Base-by-base conservation (phyloP, 164 flowering plant genomes). In the Vitis rotundifolia region DNA sequence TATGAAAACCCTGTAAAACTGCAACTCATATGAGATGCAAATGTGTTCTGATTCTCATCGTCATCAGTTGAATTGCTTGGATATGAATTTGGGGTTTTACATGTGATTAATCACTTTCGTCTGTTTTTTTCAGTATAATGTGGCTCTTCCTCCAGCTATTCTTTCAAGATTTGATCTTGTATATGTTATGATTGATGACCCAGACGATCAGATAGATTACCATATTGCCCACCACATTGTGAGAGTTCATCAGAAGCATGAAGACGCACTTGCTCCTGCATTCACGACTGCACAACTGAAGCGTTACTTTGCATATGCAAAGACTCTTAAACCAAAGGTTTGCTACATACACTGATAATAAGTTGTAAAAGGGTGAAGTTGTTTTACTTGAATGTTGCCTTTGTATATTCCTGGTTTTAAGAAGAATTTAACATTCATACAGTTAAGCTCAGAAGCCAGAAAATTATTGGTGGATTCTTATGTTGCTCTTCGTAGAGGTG, bases 141-240 rank as follows among this genome's bases (percentile, higher is more conserved):
- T 95, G 60, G 96, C 97, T 75, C 98, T 95, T 60, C 99, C 99
- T 52, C 98, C 99, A 61, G 98, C 98, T 37, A 90, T 93, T 67
- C 96, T 95, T 72, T 95, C 99, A 73, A 90, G 99, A 77, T 95
- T 95, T 84, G 99, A 95, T 87, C 86, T 95, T 68, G 97, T 93
- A 7, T 90, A 95, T 80, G 91, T 95, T 5, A 95, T 95, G 99
- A 91, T 95, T 19, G 99, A 95, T 71, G 97, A 95, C 54, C 99
- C 99, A 61, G 97, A 95, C 59, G 98, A 93, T 80, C 85, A 88
- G 80, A 88, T 85, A 26, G 99, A 95, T 84, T 90, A 93, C 77
- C 91, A 85, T 76, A 95, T 93, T 75, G 99, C 97, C 4, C 92
- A 90, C 71, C 99, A 95, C 80, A 90, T 95, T 54, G 99, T 93